phyloP scores from a whole-genome alignment of 306 rosid genomes.

The Cucurbita maxima region DNA sequence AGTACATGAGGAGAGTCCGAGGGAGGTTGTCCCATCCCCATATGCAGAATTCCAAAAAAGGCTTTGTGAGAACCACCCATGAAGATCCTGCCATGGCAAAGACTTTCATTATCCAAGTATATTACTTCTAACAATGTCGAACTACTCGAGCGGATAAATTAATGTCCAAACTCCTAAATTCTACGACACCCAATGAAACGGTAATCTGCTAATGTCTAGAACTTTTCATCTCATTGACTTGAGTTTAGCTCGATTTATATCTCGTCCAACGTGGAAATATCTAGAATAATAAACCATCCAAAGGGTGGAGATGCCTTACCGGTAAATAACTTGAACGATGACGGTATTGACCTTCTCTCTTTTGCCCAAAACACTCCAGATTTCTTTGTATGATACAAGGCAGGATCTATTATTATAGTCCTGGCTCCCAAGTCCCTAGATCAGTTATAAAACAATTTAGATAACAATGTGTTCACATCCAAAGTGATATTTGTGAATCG shows the following conservation, averaged over 20 bases:
- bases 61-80: conserved; percentile 55
- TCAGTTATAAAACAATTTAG: not conserved
- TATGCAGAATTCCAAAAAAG: conserved; percentile 61
- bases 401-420: conserved; percentile 77
- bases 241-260: not conserved
- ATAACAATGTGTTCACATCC: not conserved
- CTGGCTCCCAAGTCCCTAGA: conserved; percentile 59
- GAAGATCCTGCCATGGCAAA: conserved; percentile 43
- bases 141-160: not conserved
- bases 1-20: conserved; percentile 77
- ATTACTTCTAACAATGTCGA: not conserved
- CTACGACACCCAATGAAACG: not conserved
- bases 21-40: conserved; percentile 96
- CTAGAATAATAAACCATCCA: not conserved
- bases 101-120: not conserved
- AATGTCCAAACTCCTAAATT: too few relatives aligned
- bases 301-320: conserved; percentile 21
- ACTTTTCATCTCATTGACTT: not conserved
- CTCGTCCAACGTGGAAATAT: not conserved
- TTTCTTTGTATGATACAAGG: conserved; percentile 61
- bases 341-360: conserved; percentile 71
- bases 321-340: conserved; percentile 75
- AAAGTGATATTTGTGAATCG: conserved; percentile 4
- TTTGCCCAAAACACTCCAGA: conserved; percentile 91
- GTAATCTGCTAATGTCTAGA: not conserved